Conservation (phyloP, 140 eudicot genomes). For the Erigeron philadelphicus region DNA sequence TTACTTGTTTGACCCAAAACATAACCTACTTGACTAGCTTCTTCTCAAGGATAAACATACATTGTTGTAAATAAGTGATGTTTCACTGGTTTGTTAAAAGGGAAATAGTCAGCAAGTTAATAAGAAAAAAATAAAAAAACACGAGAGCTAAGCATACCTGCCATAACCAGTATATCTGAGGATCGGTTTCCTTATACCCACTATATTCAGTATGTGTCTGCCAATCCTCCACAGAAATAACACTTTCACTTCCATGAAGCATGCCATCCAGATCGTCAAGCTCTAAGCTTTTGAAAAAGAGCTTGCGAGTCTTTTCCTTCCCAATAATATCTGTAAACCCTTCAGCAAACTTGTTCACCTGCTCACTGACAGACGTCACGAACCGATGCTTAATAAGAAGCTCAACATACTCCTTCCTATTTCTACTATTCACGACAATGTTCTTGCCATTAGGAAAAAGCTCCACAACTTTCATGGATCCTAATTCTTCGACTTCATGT, state of each 20-base stretch:
- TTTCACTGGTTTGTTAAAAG: background rate
- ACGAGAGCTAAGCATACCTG: constrained; percentile 40
- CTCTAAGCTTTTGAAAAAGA: constrained; percentile 53
- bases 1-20: background rate
- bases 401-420: constrained; percentile 59
- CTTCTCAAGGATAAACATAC: background rate
- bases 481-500: constrained; percentile 65
- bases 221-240: constrained; percentile 76
- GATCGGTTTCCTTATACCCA: constrained; percentile 63
- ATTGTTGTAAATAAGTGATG: background rate
- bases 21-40: background rate
- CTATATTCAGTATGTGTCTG: constrained; percentile 62
- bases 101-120: background rate
- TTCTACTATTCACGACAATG: constrained; percentile 62
- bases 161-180: constrained; percentile 85
- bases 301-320: constrained; percentile 14
- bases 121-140: background rate
- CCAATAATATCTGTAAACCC: constrained; percentile 63
- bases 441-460: constrained; percentile 56
- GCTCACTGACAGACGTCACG: constrained; percentile 54
- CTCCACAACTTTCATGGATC: constrained; percentile 60
- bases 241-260: constrained; percentile 67
- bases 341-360: constrained; percentile 46
- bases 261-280: constrained; percentile 66
- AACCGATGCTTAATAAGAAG: constrained; percentile 60